Conservation (phyloP, 23 red algal species). For the Agarophyton chilense region DNA sequence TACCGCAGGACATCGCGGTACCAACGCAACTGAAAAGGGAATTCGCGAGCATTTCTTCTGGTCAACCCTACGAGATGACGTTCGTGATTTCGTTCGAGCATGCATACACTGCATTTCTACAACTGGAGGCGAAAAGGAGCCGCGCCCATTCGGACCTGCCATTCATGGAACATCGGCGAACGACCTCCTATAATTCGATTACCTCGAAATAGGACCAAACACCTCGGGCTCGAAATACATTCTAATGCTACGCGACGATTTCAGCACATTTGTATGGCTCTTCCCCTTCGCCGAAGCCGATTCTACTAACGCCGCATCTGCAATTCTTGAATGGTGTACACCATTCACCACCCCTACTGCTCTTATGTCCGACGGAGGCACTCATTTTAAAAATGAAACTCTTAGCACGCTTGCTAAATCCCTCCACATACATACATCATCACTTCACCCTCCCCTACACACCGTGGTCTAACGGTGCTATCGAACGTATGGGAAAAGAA, state of each 20-base stretch:
- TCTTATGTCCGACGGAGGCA: not conserved
- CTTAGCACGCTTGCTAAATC: not conserved
- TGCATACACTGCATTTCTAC: slow-evolving; percentile 31
- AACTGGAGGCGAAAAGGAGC: not conserved
- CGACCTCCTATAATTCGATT: not conserved
- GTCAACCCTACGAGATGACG: not conserved
- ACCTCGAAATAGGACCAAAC: not conserved
- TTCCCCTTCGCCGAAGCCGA: not conserved
- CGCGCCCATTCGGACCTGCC: not conserved
- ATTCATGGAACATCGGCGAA: not conserved
- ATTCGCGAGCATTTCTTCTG: not conserved
- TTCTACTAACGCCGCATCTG: not conserved
- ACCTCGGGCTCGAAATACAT: not conserved
- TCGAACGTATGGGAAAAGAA: not conserved
- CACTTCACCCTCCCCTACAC: not conserved
- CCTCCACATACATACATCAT: not conserved
- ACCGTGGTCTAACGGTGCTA: not conserved
- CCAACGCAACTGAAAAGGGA: not conserved
- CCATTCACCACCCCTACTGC: not conserved
- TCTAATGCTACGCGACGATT: not conserved
- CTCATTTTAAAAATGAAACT: slow-evolving; percentile 15
- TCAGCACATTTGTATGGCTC: not conserved
- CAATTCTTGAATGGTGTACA: not conserved
- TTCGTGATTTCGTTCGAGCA: not conserved
- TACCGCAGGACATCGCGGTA: not conserved